Percentiles rank a stretch among this genome's conserved stretches.
These are phyloP conservation scores for Ophiostoma fasciatum DNA, from an alignment of 2,329 filamentous ascomycete genomes.

Conservation along the genomic window DNA sequence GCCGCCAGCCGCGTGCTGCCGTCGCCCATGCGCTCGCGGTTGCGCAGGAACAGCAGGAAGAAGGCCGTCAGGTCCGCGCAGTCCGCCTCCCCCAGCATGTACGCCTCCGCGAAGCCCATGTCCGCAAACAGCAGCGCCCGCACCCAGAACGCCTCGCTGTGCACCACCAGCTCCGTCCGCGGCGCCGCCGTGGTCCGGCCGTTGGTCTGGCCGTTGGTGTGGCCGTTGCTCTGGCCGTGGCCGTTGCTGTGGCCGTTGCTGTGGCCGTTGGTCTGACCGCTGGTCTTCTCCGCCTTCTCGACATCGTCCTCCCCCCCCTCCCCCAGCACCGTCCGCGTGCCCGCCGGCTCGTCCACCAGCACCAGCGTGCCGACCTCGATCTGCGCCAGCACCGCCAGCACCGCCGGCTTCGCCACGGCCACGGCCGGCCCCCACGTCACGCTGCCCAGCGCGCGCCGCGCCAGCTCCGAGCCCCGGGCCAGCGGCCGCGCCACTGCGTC, in stretches of 20 bases:
- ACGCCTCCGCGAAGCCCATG: conserved; percentile 59
- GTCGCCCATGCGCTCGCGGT: conserved; percentile 48
- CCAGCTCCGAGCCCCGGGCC: conserved; percentile 23
- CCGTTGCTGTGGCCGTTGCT: not conserved
- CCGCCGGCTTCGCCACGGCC: conserved; percentile 28
- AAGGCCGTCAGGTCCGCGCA: conserved; percentile 53
- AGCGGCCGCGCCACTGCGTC: conserved; percentile 23
- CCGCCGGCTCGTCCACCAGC: conserved; percentile 30
- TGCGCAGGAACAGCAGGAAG: conserved; percentile 59
- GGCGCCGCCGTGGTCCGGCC: conserved; percentile 20
- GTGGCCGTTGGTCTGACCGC: no score
- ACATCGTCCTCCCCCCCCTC: no score
- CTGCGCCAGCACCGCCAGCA: conserved; percentile 29
- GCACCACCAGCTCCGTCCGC: conserved; percentile 41
- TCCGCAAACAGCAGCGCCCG: conserved; percentile 54
- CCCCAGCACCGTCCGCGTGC: conserved; percentile 28
- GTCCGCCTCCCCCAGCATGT: conserved; percentile 57
- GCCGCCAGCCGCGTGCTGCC: conserved; percentile 47
- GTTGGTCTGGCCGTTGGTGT: not conserved
- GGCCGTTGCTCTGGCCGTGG: not conserved
- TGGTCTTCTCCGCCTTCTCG: no score
- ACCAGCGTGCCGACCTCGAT: conserved; percentile 34
- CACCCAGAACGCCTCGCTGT: conserved; percentile 49
- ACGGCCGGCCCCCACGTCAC: conserved; percentile 33
- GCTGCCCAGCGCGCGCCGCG: conserved; percentile 27